Evolutionary conservation across 257 asterid species (phyloP).

Genomic region (Solanum clarkiae): DNA sequence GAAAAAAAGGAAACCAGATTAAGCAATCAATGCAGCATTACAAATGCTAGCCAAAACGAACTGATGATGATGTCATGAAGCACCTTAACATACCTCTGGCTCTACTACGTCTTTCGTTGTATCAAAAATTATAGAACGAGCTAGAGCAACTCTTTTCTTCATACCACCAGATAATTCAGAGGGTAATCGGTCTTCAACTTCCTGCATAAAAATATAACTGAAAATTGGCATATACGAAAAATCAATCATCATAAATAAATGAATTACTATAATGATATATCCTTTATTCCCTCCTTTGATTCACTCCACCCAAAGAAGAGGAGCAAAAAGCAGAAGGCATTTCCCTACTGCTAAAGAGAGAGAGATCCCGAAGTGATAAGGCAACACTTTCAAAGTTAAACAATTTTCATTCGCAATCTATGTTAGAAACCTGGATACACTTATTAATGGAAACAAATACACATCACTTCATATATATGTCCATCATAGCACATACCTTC

Average conservation of each 20-base stretch:
- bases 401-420: background rate
- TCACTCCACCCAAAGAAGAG: background rate
- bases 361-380: background rate
- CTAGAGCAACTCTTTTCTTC: slow-evolving; percentile 99
- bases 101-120: slow-evolving; percentile 68
- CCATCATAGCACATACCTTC: slow-evolving; percentile 47
- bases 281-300: background rate
- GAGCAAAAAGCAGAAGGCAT: background rate
- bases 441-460: background rate
- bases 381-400: background rate
- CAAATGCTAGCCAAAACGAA: background rate
- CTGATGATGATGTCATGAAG: background rate
- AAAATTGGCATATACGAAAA: background rate
- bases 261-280: background rate
- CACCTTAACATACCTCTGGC: slow-evolving; percentile 68
- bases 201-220: slow-evolving; percentile 33
- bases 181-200: slow-evolving; percentile 87
- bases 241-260: background rate
- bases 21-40: background rate
- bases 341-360: background rate
- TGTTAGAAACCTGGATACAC: background rate
- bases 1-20: background rate
- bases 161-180: slow-evolving; percentile 98
- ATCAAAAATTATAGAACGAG: slow-evolving; percentile 92
- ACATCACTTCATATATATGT: background rate